phyloP scores from a whole-genome alignment of 2,329 filamentous ascomycete species.

The Aureobasidium mangrovei region DNA sequence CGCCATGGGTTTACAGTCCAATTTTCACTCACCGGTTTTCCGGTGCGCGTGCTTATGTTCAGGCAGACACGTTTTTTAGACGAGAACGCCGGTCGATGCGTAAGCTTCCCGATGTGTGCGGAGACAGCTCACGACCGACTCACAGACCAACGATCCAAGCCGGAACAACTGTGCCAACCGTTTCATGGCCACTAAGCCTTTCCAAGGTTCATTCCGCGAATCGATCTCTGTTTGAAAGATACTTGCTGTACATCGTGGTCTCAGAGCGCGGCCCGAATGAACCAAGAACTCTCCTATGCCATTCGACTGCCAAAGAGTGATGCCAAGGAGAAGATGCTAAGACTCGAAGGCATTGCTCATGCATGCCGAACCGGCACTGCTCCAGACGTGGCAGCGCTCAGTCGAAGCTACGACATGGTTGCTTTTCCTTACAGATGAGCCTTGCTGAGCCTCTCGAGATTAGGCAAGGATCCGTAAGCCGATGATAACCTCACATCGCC shows the following conservation, averaged over 20 bases:
- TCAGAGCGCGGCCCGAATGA: slow-evolving; percentile 10
- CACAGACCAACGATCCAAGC: slow-evolving; percentile 3
- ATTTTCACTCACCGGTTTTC: slow-evolving; percentile 9
- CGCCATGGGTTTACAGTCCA: slow-evolving; percentile 2
- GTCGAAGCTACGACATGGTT: neutral
- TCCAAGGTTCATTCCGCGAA: slow-evolving; percentile 6
- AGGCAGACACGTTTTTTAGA: slow-evolving; percentile 14
- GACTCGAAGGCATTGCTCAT: neutral
- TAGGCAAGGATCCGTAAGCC: neutral
- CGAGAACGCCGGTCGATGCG: slow-evolving; percentile 1
- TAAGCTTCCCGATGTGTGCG: neutral
- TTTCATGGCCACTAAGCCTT: neutral
- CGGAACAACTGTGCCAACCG: neutral
- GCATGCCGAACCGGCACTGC: neutral
- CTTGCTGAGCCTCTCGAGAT: neutral
- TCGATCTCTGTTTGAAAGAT: neutral
- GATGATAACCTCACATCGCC: slow-evolving; percentile 6
- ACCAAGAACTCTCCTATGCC: neutral
- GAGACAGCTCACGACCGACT: neutral
- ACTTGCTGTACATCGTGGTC: slow-evolving; percentile 12
- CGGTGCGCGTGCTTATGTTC: neutral
- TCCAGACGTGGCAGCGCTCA: neutral
- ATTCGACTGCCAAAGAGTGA: neutral
- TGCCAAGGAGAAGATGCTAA: neutral
- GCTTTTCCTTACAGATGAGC: neutral